phyloP scores from a whole-genome alignment of 495 filamentous ascomycete species.

The Letharia columbiana region DNA sequence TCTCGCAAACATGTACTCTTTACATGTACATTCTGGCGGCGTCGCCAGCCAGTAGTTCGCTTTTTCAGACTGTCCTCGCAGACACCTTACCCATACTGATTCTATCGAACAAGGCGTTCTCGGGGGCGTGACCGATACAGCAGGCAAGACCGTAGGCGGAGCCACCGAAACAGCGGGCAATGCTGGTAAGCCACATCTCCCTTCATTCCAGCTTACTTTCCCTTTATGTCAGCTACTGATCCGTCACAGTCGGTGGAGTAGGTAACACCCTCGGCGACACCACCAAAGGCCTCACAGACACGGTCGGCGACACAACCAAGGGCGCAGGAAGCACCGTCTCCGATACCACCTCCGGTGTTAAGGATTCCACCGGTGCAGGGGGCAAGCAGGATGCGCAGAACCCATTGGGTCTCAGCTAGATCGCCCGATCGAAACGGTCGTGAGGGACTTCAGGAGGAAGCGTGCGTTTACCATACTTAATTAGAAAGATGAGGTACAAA shows the following conservation, averaged over 20 bases:
- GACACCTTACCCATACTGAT: not conserved
- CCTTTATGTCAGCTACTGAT: not conserved
- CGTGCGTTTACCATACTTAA: not conserved
- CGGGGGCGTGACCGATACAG: conserved; percentile 45
- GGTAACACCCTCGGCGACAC: conserved; percentile 19
- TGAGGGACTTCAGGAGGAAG: not conserved
- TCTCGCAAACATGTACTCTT: not conserved
- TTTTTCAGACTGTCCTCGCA: not conserved
- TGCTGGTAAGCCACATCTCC: conserved; percentile 5
- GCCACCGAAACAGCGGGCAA: conserved; percentile 21
- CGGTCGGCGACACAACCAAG: conserved; percentile 14
- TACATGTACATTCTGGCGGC: not conserved
- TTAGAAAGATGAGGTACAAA: not conserved
- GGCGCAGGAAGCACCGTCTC: conserved; percentile 14
- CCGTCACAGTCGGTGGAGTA: conserved; percentile 14
- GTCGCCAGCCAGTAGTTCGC: not conserved
- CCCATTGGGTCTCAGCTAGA: conserved; percentile 19
- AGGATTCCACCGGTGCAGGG: conserved; percentile 11
- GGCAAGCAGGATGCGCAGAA: conserved; percentile 24
- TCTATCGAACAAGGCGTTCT: conserved; percentile 3
- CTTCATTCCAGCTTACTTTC: not conserved
- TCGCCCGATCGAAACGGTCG: not conserved
- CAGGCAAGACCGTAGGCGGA: conserved; percentile 51
- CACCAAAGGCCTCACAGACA: conserved; percentile 20
- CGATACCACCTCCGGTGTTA: conserved; percentile 16